phyloP scores from a whole-genome alignment of 108 stramenopile genomes.

The Skeletonema costatum region DNA sequence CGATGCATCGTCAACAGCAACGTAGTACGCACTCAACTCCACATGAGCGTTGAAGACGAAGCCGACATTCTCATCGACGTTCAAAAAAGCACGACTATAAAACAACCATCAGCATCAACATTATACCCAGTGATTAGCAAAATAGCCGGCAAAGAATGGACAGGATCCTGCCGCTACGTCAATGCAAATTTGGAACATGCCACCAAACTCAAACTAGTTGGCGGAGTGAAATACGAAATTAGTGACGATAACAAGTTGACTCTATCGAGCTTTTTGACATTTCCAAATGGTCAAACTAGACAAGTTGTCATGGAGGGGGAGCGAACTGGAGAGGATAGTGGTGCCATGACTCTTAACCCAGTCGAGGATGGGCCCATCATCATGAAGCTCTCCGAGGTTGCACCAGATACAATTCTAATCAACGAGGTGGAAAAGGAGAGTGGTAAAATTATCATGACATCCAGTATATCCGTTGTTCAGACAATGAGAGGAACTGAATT shows the following conservation, averaged over 20 bases:
- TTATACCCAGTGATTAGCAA: conserved; percentile 30
- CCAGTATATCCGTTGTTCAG: conserved; percentile 25
- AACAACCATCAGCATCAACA: neutral
- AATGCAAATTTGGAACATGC: conserved; percentile 11
- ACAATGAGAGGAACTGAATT: conserved; percentile 5
- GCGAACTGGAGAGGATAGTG: neutral
- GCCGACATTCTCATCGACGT: neutral
- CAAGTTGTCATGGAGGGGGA: conserved; percentile 17
- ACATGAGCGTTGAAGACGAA: neutral
- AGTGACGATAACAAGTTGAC: neutral
- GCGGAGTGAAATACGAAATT: conserved; percentile 31
- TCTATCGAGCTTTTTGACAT: conserved; percentile 15
- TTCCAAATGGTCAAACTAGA: conserved; percentile 19
- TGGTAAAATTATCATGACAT: conserved; percentile 28
- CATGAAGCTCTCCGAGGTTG: conserved; percentile 28
- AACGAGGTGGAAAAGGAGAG: conserved; percentile 30
- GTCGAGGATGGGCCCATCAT: conserved; percentile 11
- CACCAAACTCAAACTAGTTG: conserved; percentile 15
- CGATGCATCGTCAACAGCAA: neutral
- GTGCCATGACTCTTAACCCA: conserved; percentile 16
- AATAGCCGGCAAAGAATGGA: conserved; percentile 30
- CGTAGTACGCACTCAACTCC: neutral
- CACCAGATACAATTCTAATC: conserved; percentile 37
- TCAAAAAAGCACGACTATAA: neutral
- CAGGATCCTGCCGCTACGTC: conserved; percentile 32